Evolutionary conservation across 176 grass and related monocot species (phyloP).

Genomic region (Ensete ventricosum): DNA sequence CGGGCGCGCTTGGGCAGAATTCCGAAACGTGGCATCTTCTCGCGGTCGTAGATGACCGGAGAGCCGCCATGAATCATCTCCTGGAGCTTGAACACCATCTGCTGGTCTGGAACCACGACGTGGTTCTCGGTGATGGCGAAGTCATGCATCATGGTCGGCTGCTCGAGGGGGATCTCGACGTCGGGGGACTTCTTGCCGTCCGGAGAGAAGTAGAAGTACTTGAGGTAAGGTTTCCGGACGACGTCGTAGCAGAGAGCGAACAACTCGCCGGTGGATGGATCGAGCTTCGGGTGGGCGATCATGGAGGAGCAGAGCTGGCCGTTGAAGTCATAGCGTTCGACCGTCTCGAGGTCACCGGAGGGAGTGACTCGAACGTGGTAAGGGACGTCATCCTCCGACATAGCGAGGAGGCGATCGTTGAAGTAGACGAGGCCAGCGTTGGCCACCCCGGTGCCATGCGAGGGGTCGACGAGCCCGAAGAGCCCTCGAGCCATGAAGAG

Average conservation of each 20-base stretch:
- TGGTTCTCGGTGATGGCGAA: slow-evolving; percentile 3
- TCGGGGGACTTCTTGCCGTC: slow-evolving; percentile 52
- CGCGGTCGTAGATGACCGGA: slow-evolving; percentile 59
- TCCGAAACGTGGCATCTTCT: slow-evolving; percentile 42
- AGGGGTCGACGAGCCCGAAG: slow-evolving; percentile 42
- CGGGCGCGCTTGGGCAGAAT: slow-evolving; percentile 47
- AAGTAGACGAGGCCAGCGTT: no score
- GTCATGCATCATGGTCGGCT: slow-evolving; percentile 71
- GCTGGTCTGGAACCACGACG: slow-evolving; percentile 69
- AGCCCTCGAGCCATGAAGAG: slow-evolving; percentile 39
- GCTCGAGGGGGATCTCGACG: slow-evolving; percentile 19
- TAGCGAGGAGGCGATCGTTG: no score
- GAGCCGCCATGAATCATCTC: slow-evolving; percentile 69
- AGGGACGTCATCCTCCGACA: slow-evolving; percentile 21
- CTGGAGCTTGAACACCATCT: slow-evolving; percentile 71
- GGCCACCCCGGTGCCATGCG: slow-evolving; percentile 16
- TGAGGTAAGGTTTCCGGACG: slow-evolving; percentile 49
- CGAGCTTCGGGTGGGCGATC: slow-evolving; percentile 87
- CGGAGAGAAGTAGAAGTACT: slow-evolving; percentile 66
- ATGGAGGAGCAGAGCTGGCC: slow-evolving; percentile 48
- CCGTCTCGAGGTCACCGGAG: no score
- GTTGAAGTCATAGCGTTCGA: slow-evolving; percentile 43
- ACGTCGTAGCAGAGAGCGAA: slow-evolving; percentile 82
- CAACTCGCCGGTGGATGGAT: slow-evolving; percentile 59
- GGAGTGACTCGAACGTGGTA: slow-evolving; percentile 62